Conservation (phyloP, 257 asterid genomes). For the Cruciata laevipes region DNA sequence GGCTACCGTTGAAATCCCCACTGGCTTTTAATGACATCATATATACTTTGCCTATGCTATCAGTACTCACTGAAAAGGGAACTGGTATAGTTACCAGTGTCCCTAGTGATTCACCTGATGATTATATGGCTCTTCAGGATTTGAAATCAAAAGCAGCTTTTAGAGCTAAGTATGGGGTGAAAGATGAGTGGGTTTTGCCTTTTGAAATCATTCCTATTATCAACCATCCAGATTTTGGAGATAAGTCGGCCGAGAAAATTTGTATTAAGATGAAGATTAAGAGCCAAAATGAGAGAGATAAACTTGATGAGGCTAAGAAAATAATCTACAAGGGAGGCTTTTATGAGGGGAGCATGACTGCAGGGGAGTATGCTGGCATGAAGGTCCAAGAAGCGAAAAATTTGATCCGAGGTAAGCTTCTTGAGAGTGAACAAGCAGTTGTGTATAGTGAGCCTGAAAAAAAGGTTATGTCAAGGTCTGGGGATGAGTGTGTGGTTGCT, state of each 20-base stretch:
- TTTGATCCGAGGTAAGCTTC: constrained; percentile 55
- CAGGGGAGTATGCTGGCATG: constrained; percentile 64
- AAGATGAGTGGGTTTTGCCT: constrained; percentile 91
- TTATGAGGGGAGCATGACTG: constrained; percentile 84
- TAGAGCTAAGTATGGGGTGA: constrained; percentile 74
- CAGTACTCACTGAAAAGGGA: constrained; percentile 91
- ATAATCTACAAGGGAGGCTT: constrained; percentile 83
- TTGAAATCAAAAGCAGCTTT: constrained; percentile 68
- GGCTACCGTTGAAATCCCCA: constrained; percentile 69
- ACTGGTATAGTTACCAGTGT: constrained; percentile 94
- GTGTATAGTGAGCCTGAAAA: constrained; percentile 88
- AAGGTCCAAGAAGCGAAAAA: constrained; percentile 82
- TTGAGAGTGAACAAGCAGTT: constrained; percentile 61
- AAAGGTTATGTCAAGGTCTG: constrained; percentile 91
- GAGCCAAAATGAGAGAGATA: constrained; percentile 89
- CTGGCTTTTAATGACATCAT: constrained; percentile 63
- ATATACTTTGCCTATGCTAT: constrained; percentile 77
- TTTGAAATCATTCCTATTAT: constrained; percentile 80
- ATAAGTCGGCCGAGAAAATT: constrained; percentile 79
- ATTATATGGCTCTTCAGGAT: constrained; percentile 79
- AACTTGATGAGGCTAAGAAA: constrained; percentile 94
- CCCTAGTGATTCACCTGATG: constrained; percentile 94
- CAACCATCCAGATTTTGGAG: constrained; percentile 87
- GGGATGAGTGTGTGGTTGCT: constrained; percentile 96
- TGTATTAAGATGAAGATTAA: constrained; percentile 77